Evolutionary conservation across 2,329 filamentous ascomycete genomes (phyloP), one percentile per base, ranked within the genome.

Genomic region (Monosporascus sp.): DNA sequence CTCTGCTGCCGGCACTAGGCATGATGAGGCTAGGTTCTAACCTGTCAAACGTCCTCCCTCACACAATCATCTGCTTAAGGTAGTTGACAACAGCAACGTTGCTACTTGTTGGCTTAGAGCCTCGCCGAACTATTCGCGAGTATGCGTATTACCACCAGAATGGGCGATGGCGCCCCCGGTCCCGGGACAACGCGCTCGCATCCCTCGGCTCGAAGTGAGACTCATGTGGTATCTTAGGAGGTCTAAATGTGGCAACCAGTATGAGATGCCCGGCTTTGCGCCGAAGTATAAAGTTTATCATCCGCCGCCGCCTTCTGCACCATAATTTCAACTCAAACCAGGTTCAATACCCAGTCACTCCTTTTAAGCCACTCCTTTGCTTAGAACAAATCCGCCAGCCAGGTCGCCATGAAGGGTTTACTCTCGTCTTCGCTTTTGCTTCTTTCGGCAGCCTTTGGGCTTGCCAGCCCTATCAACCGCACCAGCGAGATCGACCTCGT

Each of bases 351-450:
- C 47, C 17, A 48, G 47, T 48, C 47, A 48, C 31, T 48, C 47
- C 47, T 48, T 48, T 37, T 5, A 35, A 14, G 8, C 37, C 31
- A 37, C 27, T 47, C 43, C 48, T 37, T 56, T 54, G 44, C 45
- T 51, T 48, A 43, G 41, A 56, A 53, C 24, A 15, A 52, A 47
- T 25, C 18, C 6, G 37, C 48, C 57, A 64, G 48, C 38, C 63
- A 65, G 63, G 55, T 65, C 22, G 61, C 63, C 43, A 48, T 64
- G 47, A 65, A 61, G 54, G 52, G 54, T 51, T 44, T 60, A 24
- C 43, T 63, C 25, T 52, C 60, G 11, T 38, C 58, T 24, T 52
- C 60, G 15, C 37, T 58, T 20, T 48, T 64, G 53, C 52, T 63
- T 56, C 56, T 65, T 41, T 58, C 59, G 50, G 59, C 63, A 57